Conservation (phyloP, 2,329 filamentous ascomycete species). For the Xylariaceae sp. region DNA sequence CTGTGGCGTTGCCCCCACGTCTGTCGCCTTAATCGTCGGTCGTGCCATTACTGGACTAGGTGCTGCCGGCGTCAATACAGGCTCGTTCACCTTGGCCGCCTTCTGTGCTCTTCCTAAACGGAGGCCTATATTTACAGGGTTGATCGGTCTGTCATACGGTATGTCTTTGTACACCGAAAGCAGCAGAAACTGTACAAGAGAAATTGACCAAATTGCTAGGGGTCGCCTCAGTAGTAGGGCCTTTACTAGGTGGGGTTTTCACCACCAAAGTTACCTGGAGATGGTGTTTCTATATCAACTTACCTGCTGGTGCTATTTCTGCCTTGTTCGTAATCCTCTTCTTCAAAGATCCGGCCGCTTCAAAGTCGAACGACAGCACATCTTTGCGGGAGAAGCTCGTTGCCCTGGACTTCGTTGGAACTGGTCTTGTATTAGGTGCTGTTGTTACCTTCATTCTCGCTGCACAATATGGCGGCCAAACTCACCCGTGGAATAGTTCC, state of each 20-base stretch:
- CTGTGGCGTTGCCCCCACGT: constrained; percentile 4
- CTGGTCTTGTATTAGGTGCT: constrained; percentile 4
- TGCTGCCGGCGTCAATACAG: constrained; percentile 8
- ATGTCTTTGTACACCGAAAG: no score
- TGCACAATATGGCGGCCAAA: constrained; percentile 7
- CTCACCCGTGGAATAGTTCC: constrained; percentile 4
- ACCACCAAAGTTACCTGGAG: constrained; percentile 4
- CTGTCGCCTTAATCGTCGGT: constrained; percentile 9
- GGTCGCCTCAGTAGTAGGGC: constrained; percentile 1
- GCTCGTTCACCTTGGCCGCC: constrained; percentile 5
- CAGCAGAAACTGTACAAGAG: no score
- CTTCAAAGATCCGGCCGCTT: background rate
- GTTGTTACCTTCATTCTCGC: constrained; percentile 4
- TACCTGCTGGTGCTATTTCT: background rate
- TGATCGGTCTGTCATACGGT: no score
- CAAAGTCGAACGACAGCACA: background rate
- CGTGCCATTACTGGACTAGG: constrained; percentile 8
- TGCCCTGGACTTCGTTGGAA: constrained; percentile 7
- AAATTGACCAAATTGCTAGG: constrained; percentile 3
- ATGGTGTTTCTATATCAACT: constrained; percentile 9
- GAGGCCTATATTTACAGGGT: constrained; percentile 3
- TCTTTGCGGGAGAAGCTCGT: constrained; percentile 4
- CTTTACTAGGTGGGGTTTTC: constrained; percentile 1
- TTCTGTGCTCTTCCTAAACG: constrained; percentile 7
- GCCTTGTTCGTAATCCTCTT: constrained; percentile 3